A percentile compares a stretch with the other conserved stretches of the same genome.
Evolutionary conservation across 1,284 basidiomycete genomes (phyloP).

Genomic region (Tausonia pullulans): DNA sequence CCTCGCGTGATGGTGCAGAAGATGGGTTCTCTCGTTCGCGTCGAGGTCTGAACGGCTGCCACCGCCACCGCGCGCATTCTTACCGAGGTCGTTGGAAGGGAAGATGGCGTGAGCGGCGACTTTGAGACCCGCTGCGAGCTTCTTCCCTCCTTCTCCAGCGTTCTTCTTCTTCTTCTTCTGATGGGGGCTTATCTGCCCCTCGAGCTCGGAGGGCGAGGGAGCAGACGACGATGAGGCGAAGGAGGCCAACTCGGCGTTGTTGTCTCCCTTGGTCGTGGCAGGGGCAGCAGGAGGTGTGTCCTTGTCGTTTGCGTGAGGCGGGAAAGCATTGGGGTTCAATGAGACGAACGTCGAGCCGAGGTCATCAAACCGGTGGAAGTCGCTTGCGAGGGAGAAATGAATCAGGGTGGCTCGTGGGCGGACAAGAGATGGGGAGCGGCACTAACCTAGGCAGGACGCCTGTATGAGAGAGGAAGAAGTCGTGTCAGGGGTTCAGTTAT

Average conservation of each 20-base stretch:
- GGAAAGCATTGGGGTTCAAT: too few relatives aligned
- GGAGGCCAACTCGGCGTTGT: too few relatives aligned
- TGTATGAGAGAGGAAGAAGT: not conserved
- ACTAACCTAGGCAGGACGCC: not conserved
- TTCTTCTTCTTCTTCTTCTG: not conserved
- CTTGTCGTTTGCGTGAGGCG: not conserved
- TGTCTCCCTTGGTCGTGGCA: too few relatives aligned
- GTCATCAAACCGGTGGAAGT: conserved; percentile 7
- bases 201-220: too few relatives aligned
- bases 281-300: not conserved
- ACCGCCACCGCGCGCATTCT: too few relatives aligned
- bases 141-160: not conserved
- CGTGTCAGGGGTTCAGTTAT: not conserved
- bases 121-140: not conserved
- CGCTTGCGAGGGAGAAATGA: not conserved
- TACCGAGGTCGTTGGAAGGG: too few relatives aligned
- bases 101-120: too few relatives aligned
- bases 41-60: not conserved
- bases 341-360: not conserved
- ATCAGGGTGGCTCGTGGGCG: too few relatives aligned
- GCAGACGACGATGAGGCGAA: too few relatives aligned
- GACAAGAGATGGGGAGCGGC: not conserved
- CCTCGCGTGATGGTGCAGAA: not conserved
- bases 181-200: too few relatives aligned
- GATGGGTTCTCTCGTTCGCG: not conserved